Base-by-base conservation (phyloP, 2,329 filamentous ascomycete genomes). In the Paraphoma sp. region DNA sequence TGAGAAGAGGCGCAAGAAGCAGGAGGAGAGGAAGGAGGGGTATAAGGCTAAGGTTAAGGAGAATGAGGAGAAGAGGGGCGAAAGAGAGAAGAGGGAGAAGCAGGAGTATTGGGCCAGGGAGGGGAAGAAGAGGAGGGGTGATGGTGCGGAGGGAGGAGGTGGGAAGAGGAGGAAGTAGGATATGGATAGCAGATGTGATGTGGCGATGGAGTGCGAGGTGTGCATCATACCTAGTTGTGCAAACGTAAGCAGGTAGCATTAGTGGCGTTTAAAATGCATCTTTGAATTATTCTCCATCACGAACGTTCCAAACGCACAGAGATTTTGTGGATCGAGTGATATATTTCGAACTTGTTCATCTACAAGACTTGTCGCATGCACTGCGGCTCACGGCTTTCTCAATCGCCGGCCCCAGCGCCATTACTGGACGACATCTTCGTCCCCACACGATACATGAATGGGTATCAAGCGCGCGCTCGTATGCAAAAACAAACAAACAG, bases 61-160 rank as follows among this genome's bases (percentile, higher is more conserved):
- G 71, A 88, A 88, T 71, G 84, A 88, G 70, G 93, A 96, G 84
- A 96, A 93, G 87, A 91, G 92, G 80, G 86, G 85, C 55, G 91
- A 89, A 58, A 83, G 93, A 50, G 93, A 98, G 83, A 96, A 93
- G 86, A 87, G 87, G 69, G 94, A 99, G 81, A 90, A 88, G 74
- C 90, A 96, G 76, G 93, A 97, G 68, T 99, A 88, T 74, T 99
- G 95, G 95, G 84, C 87, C 69, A 88, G 88, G 69, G 96, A 99
- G 79, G 95, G 95, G 9, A 91, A 89, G 81, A 92, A 91, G 81
- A 82, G 89, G 65, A 87, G 85, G 76, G 82, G 82, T 33, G 83
- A 80, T 17, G 84, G 78, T 56, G 84, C 53, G 16, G 82, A 79
- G 78, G 80, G 57, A 1, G 65, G 53, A 4, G 80, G 70, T 4